A percentile compares a stretch with the other conserved stretches of the same genome.
Conservation (phyloP, 495 filamentous ascomycete species). For the Trypethelium eluteriae region DNA sequence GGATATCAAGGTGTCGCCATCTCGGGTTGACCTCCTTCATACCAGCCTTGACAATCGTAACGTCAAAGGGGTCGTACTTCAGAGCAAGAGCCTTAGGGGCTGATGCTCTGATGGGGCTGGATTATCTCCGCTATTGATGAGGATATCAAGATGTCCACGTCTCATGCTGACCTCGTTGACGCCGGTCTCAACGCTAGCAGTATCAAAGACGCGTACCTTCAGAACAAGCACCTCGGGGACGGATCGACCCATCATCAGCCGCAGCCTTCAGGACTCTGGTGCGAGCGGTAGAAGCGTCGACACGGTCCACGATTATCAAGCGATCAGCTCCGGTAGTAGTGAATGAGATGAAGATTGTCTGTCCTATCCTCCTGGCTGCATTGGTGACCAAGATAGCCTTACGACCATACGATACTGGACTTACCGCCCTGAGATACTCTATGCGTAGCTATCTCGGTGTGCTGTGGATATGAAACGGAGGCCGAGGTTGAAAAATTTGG, state of each 20-base stretch:
- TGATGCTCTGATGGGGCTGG: background rate
- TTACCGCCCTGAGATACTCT: background rate
- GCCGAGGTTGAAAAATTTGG: background rate
- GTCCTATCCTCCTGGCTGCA: background rate
- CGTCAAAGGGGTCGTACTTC: background rate
- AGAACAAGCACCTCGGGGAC: background rate
- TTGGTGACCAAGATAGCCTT: background rate
- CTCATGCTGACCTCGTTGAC: too few relatives aligned
- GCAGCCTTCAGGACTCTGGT: background rate
- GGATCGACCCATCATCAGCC: background rate
- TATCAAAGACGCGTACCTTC: background rate
- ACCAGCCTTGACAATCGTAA: too few relatives aligned
- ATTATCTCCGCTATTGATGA: too few relatives aligned
- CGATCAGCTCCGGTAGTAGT: background rate
- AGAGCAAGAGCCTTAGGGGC: background rate
- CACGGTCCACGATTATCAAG: background rate
- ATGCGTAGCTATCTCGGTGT: background rate
- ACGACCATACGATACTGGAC: background rate
- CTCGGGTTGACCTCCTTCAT: too few relatives aligned
- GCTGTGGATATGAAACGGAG: background rate
- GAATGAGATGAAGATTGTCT: too few relatives aligned
- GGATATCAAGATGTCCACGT: too few relatives aligned
- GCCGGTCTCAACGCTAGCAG: too few relatives aligned
- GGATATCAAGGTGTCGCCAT: too few relatives aligned
- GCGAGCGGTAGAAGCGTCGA: background rate